phyloP scores from a whole-genome alignment of 148 eudicot species.

The Rhododendron vialii region DNA sequence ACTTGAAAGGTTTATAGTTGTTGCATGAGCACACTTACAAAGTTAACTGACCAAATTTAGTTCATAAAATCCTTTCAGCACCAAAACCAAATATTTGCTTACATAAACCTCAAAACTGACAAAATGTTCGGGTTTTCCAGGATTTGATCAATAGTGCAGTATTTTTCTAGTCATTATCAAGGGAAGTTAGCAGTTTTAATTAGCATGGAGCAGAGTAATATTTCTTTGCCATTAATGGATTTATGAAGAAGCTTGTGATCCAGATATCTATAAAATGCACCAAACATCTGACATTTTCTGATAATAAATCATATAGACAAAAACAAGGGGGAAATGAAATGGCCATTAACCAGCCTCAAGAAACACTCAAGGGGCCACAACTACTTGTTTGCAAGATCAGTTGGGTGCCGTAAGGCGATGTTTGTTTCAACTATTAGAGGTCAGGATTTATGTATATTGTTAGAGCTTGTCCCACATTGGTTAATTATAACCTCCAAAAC shows the following conservation, averaged over 20 bases:
- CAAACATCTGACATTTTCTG: background rate
- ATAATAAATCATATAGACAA: background rate
- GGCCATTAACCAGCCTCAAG: background rate
- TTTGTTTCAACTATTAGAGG: background rate
- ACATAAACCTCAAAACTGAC: background rate
- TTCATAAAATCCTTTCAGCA: background rate
- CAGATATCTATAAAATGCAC: background rate
- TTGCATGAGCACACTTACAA: background rate
- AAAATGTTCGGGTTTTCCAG: background rate
- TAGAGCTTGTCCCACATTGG: background rate
- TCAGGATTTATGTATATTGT: background rate
- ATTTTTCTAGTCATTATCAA: constrained; percentile 1
- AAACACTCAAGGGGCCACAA: background rate
- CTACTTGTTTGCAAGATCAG: background rate
- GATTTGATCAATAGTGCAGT: background rate
- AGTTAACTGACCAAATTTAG: background rate
- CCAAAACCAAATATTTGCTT: background rate
- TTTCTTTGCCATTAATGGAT: background rate
- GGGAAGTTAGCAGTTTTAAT: background rate
- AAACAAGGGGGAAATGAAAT: background rate
- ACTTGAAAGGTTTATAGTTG: background rate
- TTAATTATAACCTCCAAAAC: background rate
- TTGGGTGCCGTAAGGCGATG: background rate
- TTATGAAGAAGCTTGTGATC: background rate
- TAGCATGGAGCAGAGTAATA: background rate